Evolutionary conservation across 768 basidiomycete species (phyloP).

Genomic region (Suillus bovinus): DNA sequence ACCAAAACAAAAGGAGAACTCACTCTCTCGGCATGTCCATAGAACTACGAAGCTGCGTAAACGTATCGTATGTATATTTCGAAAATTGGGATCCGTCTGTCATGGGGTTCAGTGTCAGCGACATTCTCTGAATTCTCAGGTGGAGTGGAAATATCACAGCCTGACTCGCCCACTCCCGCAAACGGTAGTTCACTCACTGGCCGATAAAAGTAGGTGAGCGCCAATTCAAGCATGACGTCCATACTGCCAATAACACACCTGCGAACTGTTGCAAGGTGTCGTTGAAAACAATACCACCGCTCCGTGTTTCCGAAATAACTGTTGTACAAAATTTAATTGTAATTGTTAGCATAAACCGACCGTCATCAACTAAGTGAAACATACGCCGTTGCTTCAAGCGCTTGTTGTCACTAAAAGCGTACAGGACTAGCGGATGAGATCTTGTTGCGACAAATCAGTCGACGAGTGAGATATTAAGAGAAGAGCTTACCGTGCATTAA

Average conservation of each 20-base stretch:
- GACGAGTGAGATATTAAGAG: neutral
- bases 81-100: slow-evolving; percentile 56
- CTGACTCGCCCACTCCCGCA: slow-evolving; percentile 61
- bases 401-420: slow-evolving; percentile 58
- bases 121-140: too few relatives aligned
- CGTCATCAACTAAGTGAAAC: slow-evolving; percentile 12
- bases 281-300: slow-evolving; percentile 58
- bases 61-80: slow-evolving; percentile 55
- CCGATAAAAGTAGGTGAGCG: slow-evolving; percentile 11
- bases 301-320: slow-evolving; percentile 59
- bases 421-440: slow-evolving; percentile 60
- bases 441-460: slow-evolving; percentile 31
- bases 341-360: slow-evolving; percentile 23
- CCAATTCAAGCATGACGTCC: too few relatives aligned
- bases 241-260: too few relatives aligned
- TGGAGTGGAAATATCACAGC: slow-evolving; percentile 45
- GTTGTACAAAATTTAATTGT: neutral
- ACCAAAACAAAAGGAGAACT: slow-evolving; percentile 14
- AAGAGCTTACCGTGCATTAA: too few relatives aligned
- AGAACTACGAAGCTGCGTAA: slow-evolving; percentile 50
- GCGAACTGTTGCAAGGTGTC: slow-evolving; percentile 58
- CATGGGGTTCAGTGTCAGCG: too few relatives aligned
- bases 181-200: slow-evolving; percentile 46
- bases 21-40: slow-evolving; percentile 62
- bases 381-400: slow-evolving; percentile 40